These are phyloP conservation scores for Spergularia marina DNA, from an alignment of 148 eudicot species.

Conservation along the genomic window DNA sequence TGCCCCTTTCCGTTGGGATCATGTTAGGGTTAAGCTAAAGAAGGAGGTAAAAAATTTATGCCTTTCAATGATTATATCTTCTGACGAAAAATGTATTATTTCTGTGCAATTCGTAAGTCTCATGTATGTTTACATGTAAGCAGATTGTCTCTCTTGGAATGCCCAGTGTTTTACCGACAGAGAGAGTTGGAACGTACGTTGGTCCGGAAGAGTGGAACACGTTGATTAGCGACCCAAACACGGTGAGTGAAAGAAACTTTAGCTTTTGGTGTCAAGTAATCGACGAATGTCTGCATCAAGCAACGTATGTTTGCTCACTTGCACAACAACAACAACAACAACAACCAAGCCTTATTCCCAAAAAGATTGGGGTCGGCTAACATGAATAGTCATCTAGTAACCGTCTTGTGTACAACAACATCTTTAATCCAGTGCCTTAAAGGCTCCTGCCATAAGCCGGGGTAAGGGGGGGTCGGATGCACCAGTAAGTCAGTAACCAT, in stretches of 20 bases:
- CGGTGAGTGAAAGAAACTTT: constrained; percentile 44
- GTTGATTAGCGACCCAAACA: constrained; percentile 77
- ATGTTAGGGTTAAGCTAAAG: constrained; percentile 94
- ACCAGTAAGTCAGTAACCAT: no score
- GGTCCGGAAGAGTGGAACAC: constrained; percentile 82
- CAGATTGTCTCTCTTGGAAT: constrained; percentile 97
- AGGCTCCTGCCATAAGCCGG: no score
- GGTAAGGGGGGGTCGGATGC: no score
- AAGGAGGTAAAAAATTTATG: constrained; percentile 60
- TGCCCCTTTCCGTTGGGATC: constrained; percentile 98
- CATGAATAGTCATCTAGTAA: no score
- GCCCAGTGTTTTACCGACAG: constrained; percentile 83
- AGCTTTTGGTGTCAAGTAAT: not conserved
- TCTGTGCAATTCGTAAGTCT: not conserved
- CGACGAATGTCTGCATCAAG: constrained; percentile 4
- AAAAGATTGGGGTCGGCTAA: no score
- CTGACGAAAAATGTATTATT: not conserved
- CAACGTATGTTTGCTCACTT: not conserved
- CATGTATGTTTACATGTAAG: constrained; percentile 8
- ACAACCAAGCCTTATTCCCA: no score
- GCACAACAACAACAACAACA: no score
- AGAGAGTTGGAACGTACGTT: constrained; percentile 86
- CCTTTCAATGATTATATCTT: constrained; percentile 12
- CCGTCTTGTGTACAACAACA: no score
- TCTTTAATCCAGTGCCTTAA: no score